Evolutionary conservation across 1,139 yeast species (phyloP).

Genomic region (Candida albicans): DNA sequence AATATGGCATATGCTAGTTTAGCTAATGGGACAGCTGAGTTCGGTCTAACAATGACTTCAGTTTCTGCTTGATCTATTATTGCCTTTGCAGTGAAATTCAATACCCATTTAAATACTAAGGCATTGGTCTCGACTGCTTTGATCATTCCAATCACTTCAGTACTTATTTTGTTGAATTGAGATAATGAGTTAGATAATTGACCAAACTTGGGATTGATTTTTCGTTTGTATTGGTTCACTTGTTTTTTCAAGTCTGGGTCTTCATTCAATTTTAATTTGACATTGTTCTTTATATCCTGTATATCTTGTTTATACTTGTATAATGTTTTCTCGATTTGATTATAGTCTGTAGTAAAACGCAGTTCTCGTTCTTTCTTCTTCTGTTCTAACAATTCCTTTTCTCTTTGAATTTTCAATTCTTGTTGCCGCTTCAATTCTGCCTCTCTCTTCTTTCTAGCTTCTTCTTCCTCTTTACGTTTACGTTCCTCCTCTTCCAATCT

Average conservation of each 20-base stretch:
- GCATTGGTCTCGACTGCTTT: constrained; percentile 41
- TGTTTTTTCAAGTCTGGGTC: constrained; percentile 46
- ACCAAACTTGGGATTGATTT: constrained; percentile 86
- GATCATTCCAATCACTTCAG: constrained; percentile 52
- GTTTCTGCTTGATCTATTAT: constrained; percentile 90
- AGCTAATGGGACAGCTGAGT: constrained; percentile 80
- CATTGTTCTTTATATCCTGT: constrained; percentile 54
- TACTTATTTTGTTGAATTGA: constrained; percentile 56
- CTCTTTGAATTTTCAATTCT: constrained; percentile 13
- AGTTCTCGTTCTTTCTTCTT: constrained; percentile 16
- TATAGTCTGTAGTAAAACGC: constrained; percentile 31
- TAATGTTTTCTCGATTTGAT: constrained; percentile 47
- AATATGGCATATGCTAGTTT: constrained; percentile 59
- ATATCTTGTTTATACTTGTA: constrained; percentile 56
- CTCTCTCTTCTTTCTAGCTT: constrained; percentile 12
- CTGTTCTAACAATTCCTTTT: constrained; percentile 16
- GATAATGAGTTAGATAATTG: constrained; percentile 73
- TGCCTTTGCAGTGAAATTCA: constrained; percentile 82
- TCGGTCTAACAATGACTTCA: constrained; percentile 79
- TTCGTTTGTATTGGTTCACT: constrained; percentile 54
- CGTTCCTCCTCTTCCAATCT: constrained; percentile 14
- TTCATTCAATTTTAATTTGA: constrained; percentile 48
- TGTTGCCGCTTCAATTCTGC: constrained; percentile 14
- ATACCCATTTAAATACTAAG: constrained; percentile 65
- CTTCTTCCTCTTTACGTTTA: constrained; percentile 17